These are phyloP conservation scores for Fusarium vanettenii DNA, from an alignment of 2,329 filamentous ascomycete species.

Conservation along the genomic window DNA sequence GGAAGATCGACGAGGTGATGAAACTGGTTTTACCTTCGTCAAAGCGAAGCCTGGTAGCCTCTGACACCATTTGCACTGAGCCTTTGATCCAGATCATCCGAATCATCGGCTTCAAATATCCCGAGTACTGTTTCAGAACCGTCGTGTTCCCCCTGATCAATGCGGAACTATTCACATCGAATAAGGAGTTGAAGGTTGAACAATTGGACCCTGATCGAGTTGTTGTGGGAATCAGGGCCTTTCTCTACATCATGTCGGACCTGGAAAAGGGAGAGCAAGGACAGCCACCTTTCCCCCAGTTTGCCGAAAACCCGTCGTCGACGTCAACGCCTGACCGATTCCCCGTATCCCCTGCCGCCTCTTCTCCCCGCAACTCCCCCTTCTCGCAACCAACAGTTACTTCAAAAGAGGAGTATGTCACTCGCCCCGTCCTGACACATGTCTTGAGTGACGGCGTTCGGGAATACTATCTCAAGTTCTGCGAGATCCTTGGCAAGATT, in stretches of 20 bases:
- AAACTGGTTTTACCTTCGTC: slow-evolving; percentile 84
- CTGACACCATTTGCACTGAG: slow-evolving; percentile 85
- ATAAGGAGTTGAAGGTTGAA: slow-evolving; percentile 85
- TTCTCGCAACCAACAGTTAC: slow-evolving; percentile 40
- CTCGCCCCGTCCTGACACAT: slow-evolving; percentile 70
- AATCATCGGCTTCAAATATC: slow-evolving; percentile 92
- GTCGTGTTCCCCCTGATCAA: slow-evolving; percentile 97
- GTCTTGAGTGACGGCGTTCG: slow-evolving; percentile 80
- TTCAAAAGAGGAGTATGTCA: slow-evolving; percentile 72
- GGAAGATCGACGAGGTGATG: slow-evolving; percentile 91
- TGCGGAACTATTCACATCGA: slow-evolving; percentile 83
- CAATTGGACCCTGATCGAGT: slow-evolving; percentile 96
- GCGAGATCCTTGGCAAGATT: slow-evolving; percentile 94
- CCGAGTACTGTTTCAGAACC: slow-evolving; percentile 90
- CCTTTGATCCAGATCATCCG: slow-evolving; percentile 94
- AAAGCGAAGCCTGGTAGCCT: slow-evolving; percentile 83
- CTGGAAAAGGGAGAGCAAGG: slow-evolving; percentile 85
- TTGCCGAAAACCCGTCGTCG: neutral
- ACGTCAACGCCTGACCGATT: slow-evolving; percentile 58
- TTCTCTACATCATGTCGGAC: slow-evolving; percentile 92
- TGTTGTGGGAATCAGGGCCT: slow-evolving; percentile 96
- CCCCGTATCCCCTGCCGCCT: slow-evolving; percentile 55
- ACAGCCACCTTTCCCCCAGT: slow-evolving; percentile 84
- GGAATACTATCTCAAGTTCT: slow-evolving; percentile 91
- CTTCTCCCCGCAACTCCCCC: slow-evolving; percentile 48